These are phyloP conservation scores for Sugiyamaella xylanicola DNA, from an alignment of 1,139 yeast species.

Conservation along the genomic window DNA sequence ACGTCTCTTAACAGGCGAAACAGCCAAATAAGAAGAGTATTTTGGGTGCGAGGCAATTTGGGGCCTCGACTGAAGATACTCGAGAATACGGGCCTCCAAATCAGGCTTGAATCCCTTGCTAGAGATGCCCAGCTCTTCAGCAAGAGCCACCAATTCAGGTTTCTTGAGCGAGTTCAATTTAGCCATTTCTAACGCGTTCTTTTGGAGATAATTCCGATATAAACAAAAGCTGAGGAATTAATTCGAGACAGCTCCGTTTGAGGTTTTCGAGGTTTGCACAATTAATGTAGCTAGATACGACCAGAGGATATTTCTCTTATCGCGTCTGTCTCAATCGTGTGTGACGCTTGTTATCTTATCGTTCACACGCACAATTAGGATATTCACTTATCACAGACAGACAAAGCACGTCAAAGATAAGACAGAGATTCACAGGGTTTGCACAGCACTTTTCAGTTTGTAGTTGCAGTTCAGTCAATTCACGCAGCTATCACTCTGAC, in stretches of 20 bases:
- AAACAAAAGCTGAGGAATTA: no score
- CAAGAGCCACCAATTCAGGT: constrained; percentile 43
- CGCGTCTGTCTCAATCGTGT: no score
- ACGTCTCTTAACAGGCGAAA: constrained; percentile 35
- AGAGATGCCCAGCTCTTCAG: constrained; percentile 40
- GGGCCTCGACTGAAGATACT: constrained; percentile 29
- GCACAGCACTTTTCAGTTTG: background rate
- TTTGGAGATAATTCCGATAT: background rate
- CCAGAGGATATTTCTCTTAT: no score
- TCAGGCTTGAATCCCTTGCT: constrained; percentile 35
- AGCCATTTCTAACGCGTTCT: constrained; percentile 19
- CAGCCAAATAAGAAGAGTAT: constrained; percentile 27
- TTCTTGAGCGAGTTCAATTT: constrained; percentile 38
- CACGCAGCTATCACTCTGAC: constrained; percentile 3
- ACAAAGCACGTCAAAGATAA: no score
- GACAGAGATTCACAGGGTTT: no score
- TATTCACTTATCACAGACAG: no score
- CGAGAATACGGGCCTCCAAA: constrained; percentile 36
- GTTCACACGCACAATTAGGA: no score
- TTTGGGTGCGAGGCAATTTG: constrained; percentile 25
- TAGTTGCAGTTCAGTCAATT: background rate
- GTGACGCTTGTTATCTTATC: no score
- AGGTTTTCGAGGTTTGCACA: no score
- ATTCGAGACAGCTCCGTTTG: no score
- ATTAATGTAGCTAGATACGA: no score